Evolutionary conservation across 176 grass and related monocot genomes (phyloP).

Genomic region (Neostapfia colusana): DNA sequence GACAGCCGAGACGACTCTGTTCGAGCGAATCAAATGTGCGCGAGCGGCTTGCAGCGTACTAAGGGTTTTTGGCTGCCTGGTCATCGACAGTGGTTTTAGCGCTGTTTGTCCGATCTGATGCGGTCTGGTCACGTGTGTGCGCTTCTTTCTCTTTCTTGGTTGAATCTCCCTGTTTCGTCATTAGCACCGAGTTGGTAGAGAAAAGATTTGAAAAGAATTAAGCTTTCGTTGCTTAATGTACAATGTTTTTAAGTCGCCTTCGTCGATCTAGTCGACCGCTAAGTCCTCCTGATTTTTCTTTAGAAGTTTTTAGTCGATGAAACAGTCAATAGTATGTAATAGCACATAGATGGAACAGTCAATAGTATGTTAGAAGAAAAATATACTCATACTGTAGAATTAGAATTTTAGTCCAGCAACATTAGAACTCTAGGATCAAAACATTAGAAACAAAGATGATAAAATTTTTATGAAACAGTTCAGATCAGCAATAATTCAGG

Average conservation of each 20-base stretch:
- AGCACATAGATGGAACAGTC: too few species aligned
- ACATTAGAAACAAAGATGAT: too few species aligned
- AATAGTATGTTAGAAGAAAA: too few species aligned
- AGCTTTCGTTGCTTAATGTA: constrained; percentile 4
- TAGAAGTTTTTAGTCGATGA: too few species aligned
- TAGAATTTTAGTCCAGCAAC: too few species aligned
- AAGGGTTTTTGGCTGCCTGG: constrained; percentile 20
- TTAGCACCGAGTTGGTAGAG: background rate
- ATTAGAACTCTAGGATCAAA: too few species aligned
- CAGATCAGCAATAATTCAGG: too few species aligned
- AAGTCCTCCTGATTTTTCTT: too few species aligned
- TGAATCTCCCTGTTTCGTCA: background rate
- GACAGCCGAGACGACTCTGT: background rate
- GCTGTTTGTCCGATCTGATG: constrained; percentile 34
- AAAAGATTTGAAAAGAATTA: background rate
- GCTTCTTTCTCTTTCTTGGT: background rate
- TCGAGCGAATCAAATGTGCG: constrained; percentile 26
- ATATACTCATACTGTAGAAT: too few species aligned
- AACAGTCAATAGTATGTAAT: too few species aligned
- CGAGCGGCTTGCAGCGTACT: background rate
- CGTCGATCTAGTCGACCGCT: too few species aligned
- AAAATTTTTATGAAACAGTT: too few species aligned
- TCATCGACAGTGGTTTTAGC: background rate
- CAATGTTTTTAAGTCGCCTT: constrained; percentile 15
- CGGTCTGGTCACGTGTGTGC: background rate